A percentile compares a stretch with the other conserved stretches of the same genome.
Evolutionary conservation across 148 eudicot species (phyloP).

Genomic region (Rhododendron kiyosumense): DNA sequence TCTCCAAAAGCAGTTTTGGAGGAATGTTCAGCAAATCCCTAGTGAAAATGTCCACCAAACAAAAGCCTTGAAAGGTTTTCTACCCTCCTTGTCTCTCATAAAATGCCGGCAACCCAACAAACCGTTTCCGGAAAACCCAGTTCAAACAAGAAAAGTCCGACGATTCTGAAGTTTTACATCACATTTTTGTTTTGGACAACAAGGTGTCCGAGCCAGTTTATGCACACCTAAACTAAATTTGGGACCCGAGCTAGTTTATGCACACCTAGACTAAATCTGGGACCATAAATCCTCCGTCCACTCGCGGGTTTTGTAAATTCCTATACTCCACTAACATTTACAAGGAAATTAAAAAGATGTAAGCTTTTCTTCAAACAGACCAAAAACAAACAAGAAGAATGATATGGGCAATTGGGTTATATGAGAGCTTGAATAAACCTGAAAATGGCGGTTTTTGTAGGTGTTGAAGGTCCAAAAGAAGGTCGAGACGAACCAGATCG

Average conservation of each 20-base stretch:
- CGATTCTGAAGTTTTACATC: background rate
- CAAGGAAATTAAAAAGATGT: background rate
- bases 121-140: background rate
- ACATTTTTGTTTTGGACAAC: background rate
- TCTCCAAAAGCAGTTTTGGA: background rate
- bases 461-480: slow-evolving; percentile 67
- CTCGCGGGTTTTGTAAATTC: background rate
- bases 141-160: background rate
- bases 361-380: background rate
- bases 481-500: slow-evolving; percentile 66
- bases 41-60: background rate
- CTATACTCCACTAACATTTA: background rate
- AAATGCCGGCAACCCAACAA: too few relatives aligned
- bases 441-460: slow-evolving; percentile 69
- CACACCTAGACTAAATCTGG: too few relatives aligned
- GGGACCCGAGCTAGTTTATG: too few relatives aligned
- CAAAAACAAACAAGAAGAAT: background rate
- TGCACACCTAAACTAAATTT: too few relatives aligned
- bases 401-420: background rate
- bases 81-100: background rate
- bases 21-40: background rate
- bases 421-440: slow-evolving; percentile 39
- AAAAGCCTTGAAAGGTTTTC: background rate
- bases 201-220: too few relatives aligned
- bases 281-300: background rate